Evolutionary conservation across 306 rosid species (phyloP), one percentile per base, ranked within the genome.

Genomic region (Elaeagnus macrophylla): DNA sequence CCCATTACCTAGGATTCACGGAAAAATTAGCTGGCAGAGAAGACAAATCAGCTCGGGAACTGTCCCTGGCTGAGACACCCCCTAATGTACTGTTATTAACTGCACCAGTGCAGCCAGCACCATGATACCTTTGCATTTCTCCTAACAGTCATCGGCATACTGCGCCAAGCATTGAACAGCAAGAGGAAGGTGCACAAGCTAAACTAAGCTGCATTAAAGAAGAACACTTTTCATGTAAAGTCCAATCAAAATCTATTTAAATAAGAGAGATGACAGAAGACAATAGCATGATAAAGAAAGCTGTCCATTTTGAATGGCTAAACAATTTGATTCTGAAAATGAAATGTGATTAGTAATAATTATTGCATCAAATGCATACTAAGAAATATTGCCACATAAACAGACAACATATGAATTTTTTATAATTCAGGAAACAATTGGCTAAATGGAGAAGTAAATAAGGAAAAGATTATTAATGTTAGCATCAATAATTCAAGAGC

Each of bases 61-160:
- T 61, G 67, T 90, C 95, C 86, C 94, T 79, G 48, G 80, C 75
- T 13, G 97, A 83, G 55, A 87, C 70, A 54, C 95, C 85, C 32
- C 95, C 85, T 64, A 81, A 66, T 50, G 79, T 66, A 74, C 67
- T 77, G 81, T 77, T 83, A 58, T 80, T 83, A 71, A 90, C 90
- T 86, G 97, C 94, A 90, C 95, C 69, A 81, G 85, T 68, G 90
- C 90, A 79, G 86, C 90, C 65, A 62, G 82, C 71, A 79, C 76
- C 65, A 77, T 77, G 95, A 86, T 81, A 76, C 94, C 90, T 79
- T 61, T 86, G 95, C 95, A 90, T 90, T 76, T 79, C 89, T 82
- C 77, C 88, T 57, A 74, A 79, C 84, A 80, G 77, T 83, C 68
- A 77, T 76, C 86, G 55, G 95, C 95, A 90, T 86, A 79, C 88